Base-by-base conservation (phyloP, 2,329 filamentous ascomycete genomes). In the Ceratocystis ficicola region DNA sequence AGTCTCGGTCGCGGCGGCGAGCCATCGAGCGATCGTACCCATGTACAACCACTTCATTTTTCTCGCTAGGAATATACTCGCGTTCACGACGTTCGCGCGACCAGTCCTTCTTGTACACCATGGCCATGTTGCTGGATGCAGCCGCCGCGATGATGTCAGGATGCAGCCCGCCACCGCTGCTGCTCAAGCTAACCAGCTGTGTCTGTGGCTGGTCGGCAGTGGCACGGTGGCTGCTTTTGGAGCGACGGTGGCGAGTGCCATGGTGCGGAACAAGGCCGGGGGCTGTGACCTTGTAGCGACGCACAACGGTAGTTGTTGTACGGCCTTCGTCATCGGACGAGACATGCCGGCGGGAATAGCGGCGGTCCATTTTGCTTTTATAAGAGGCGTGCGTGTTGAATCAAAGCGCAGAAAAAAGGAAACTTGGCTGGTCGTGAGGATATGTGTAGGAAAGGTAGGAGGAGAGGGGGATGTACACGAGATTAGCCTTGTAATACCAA, bases 181-280 rank as follows among this genome's bases (percentile, higher is more conserved):
- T n/a, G 67, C 78, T 75, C 59, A 77, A 76, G n/a, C 81, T 83
- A 66, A 79, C 78, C 28, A 81, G 79, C 8, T 80, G 77, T 65
- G 82, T 80, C 64, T 79, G 77, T 50, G 77, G 70, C 8, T 48
- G 55, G 41, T 15, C 17, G 48, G 46, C 7, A 28, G 44, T 63
- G n/a, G 50, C 52, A 20, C 44, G 69, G 65, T 77, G 78, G 60
- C 15, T 41, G 36, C 71, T 71, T 60, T 76, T 77, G 71, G 75
- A 77, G 68, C 75, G 77, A 63, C 76, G 78, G 71, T 78, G 77
- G 63, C 74, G 73, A 62, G 79, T 77, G 68, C 81, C 77, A 59
- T 80, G 78, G 66, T 77, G 72, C 63, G 74, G 74, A 46, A 77
- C 75, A 69, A 76, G 74, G 61, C 74, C 72, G 64, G 75, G 75